Percentiles rank a stretch among this genome's conserved stretches.
Evolutionary conservation across 768 basidiomycete genomes (phyloP).

Genomic region (Auricularia heimuer): DNA sequence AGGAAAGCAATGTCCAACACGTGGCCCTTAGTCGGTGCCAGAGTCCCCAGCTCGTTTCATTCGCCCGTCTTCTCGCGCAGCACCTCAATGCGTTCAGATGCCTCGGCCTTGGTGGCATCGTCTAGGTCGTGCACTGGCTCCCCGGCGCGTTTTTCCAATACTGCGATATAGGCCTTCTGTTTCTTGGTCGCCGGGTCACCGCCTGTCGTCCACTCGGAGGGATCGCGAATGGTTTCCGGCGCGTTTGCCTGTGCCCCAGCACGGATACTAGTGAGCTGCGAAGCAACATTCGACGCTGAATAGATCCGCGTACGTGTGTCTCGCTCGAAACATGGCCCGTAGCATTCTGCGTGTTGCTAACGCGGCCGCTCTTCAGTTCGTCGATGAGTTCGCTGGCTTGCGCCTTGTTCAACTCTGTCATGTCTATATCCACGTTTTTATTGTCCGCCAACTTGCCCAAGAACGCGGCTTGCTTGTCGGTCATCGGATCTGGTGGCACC

Average conservation of each 20-base stretch:
- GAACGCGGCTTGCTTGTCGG: neutral
- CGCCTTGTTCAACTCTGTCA: neutral
- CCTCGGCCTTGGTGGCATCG: neutral
- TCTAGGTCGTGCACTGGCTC: neutral
- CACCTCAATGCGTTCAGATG: neutral
- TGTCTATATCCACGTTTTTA: neutral
- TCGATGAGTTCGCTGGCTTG: conserved; percentile 1
- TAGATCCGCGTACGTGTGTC: neutral
- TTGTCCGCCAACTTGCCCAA: neutral
- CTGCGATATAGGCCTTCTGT: neutral
- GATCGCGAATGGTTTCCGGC: neutral
- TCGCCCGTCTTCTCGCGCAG: neutral
- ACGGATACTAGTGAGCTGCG: too few relatives aligned
- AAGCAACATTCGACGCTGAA: too few relatives aligned
- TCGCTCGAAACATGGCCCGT: neutral
- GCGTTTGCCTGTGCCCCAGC: neutral
- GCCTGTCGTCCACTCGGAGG: neutral
- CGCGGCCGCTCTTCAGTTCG: neutral
- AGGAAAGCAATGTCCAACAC: too few relatives aligned
- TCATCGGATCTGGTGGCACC: neutral
- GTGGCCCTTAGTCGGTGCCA: neutral
- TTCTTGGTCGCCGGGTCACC: neutral
- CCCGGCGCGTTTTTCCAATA: neutral
- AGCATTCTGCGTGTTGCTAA: neutral
- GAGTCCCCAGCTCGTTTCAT: neutral